phyloP scores from a whole-genome alignment of 495 filamentous ascomycete genomes.

The Physcia stellaris region DNA sequence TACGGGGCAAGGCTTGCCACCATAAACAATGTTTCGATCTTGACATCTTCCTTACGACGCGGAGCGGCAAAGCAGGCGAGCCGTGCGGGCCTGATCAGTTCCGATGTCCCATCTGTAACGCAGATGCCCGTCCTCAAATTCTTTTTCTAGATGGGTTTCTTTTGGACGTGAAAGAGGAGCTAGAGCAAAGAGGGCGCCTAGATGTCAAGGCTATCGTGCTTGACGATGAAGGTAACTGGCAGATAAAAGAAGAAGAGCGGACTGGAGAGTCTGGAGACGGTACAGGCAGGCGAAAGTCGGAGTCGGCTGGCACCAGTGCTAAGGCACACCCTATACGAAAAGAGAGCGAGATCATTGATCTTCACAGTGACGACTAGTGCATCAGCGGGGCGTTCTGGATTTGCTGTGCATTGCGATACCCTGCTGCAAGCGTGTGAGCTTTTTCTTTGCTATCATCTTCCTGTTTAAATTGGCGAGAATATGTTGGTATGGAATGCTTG shows the following conservation, averaged over 20 bases:
- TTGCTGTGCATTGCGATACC: no score
- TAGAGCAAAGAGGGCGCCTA: slow-evolving; percentile 28
- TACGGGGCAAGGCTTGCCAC: slow-evolving; percentile 43
- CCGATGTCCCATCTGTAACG: slow-evolving; percentile 67
- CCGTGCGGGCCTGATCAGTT: slow-evolving; percentile 58
- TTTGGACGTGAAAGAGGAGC: slow-evolving; percentile 34
- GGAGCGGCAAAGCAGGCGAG: slow-evolving; percentile 32
- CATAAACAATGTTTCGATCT: slow-evolving; percentile 87
- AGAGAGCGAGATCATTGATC: no score
- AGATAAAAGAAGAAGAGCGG: slow-evolving; percentile 19
- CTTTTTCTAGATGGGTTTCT: slow-evolving; percentile 62
- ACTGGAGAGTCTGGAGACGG: slow-evolving; percentile 12
- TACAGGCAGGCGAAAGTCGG: no score
- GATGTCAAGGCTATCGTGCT: slow-evolving; percentile 45
- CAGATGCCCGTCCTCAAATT: slow-evolving; percentile 56
- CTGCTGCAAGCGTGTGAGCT: no score
- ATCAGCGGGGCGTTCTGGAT: no score
- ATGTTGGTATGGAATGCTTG: no score
- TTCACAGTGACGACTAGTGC: no score
- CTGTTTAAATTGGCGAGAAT: no score
- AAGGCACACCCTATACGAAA: no score
- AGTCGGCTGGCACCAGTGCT: no score
- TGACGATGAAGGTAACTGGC: slow-evolving; percentile 45
- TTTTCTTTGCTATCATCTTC: no score
- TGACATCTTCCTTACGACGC: slow-evolving; percentile 59